A percentile compares a stretch with the other conserved stretches of the same genome.
These are phyloP conservation scores for Limtongia smithiae DNA, from an alignment of 805 yeast genomes.

Conservation along the genomic window DNA sequence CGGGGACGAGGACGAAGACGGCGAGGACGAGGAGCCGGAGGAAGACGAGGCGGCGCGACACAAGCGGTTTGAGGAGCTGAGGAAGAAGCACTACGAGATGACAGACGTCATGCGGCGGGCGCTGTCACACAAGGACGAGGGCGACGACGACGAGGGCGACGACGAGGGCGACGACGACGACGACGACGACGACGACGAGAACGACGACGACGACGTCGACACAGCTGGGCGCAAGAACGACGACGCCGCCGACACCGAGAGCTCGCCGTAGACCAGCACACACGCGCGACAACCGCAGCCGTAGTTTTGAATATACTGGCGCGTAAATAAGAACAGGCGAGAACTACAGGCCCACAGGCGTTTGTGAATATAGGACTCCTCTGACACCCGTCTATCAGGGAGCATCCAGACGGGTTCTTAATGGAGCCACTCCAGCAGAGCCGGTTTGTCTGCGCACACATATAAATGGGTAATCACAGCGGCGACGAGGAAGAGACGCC, in stretches of 20 bases:
- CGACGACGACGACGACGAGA: constrained; percentile 2
- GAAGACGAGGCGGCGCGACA: constrained; percentile 54
- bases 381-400: constrained; percentile 32
- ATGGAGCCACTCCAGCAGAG: constrained; percentile 5
- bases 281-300: no score
- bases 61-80: constrained; percentile 65
- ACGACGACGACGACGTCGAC: background rate
- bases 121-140: constrained; percentile 31
- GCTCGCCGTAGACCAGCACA: no score
- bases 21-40: constrained; percentile 36
- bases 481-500: background rate
- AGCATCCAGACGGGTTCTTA: constrained; percentile 31
- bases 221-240: background rate
- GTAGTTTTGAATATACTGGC: background rate
- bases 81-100: constrained; percentile 74
- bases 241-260: no score
- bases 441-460: constrained; percentile 9
- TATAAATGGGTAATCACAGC: constrained; percentile 9
- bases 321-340: no score
- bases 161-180: constrained; percentile 9
- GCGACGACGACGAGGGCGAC: constrained; percentile 18
- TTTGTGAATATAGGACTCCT: constrained; percentile 28
- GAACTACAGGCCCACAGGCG: no score
- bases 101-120: constrained; percentile 34
- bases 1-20: constrained; percentile 32